These are phyloP conservation scores for Biancaea sappan DNA, from an alignment of 306 rosid genomes.

Conservation along the genomic window DNA sequence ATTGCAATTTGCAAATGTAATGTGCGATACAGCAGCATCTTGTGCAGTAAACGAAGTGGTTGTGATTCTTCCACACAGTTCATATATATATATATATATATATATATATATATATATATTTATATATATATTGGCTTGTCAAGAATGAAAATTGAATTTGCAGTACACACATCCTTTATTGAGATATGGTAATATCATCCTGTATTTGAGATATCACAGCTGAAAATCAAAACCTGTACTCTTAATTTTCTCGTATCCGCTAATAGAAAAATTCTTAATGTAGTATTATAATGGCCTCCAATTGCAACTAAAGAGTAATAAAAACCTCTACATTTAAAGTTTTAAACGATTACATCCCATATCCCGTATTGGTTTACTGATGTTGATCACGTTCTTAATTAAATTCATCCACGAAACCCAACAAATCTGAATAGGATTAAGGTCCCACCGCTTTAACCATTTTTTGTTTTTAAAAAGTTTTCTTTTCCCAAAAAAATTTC, in stretches of 20 bases:
- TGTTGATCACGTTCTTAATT: too few relatives aligned
- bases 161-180: not conserved
- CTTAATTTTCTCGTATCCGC: not conserved
- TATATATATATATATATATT: too few relatives aligned
- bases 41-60: too few relatives aligned
- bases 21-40: too few relatives aligned
- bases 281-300: too few relatives aligned
- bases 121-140: too few relatives aligned
- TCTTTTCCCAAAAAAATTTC: conserved; percentile 30
- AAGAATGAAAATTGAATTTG: not conserved
- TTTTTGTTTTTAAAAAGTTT: conserved; percentile 29
- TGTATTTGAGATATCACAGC: not conserved
- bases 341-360: not conserved
- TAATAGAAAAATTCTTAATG: too few relatives aligned
- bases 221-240: not conserved
- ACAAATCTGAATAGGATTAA: conserved; percentile 47
- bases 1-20: too few relatives aligned
- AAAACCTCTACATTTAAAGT: not conserved
- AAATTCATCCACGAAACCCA: conserved; percentile 47
- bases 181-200: not conserved
- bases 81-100: too few relatives aligned
- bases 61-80: too few relatives aligned
- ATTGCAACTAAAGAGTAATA: too few relatives aligned
- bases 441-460: conserved; percentile 52
- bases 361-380: too few relatives aligned